Conservation (phyloP, 306 rosid genomes). For the Notholithocarpus densiflorus region DNA sequence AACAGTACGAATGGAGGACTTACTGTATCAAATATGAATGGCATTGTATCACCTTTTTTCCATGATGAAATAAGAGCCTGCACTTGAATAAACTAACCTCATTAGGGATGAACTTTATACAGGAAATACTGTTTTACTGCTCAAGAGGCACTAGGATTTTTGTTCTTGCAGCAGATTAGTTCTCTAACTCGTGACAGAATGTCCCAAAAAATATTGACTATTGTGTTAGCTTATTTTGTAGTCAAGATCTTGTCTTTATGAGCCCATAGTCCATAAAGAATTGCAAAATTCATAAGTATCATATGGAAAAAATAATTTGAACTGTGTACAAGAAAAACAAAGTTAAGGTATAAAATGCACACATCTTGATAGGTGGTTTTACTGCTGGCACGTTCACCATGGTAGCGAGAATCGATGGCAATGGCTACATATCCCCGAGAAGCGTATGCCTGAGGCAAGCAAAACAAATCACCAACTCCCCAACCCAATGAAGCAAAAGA, state of each 20-base stretch:
- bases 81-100: slow-evolving; percentile 4
- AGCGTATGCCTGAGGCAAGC: slow-evolving; percentile 70
- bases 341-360: slow-evolving; percentile 19
- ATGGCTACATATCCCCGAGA: slow-evolving; percentile 80
- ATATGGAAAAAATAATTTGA: not conserved
- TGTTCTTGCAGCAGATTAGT: too few relatives aligned
- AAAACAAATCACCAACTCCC: not conserved
- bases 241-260: not conserved
- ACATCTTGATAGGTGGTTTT: slow-evolving; percentile 60
- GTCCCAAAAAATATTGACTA: not conserved
- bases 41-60: slow-evolving; percentile 83
- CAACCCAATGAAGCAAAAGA: slow-evolving; percentile 2
- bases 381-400: slow-evolving; percentile 86
- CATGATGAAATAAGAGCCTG: slow-evolving; percentile 90
- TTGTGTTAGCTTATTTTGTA: not conserved
- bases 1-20: slow-evolving; percentile 11
- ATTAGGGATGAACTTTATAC: slow-evolving; percentile 15
- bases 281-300: not conserved
- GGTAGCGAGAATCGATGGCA: slow-evolving; percentile 88
- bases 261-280: not conserved
- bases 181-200: not conserved
- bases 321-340: not conserved
- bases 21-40: slow-evolving; percentile 96
- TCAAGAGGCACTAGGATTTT: not conserved
- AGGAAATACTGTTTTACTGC: slow-evolving; percentile 1